Percentiles rank a stretch among this genome's conserved stretches.
Evolutionary conservation across 176 grass and related monocot species (phyloP).

Genomic region (Aegilops longissima): DNA sequence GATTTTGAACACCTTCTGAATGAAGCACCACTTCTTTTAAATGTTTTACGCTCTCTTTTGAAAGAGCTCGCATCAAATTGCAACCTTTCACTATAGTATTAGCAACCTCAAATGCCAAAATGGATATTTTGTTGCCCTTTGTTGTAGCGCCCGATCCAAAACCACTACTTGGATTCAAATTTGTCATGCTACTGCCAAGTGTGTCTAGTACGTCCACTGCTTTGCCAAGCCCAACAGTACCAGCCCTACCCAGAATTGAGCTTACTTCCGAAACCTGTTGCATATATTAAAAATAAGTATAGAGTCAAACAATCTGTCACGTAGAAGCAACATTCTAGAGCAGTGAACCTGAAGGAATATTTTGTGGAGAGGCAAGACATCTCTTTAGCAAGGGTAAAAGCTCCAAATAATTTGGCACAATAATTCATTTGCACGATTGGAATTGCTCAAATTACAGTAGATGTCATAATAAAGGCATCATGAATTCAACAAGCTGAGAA

Average conservation of each 20-base stretch:
- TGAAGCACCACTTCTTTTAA: conserved; percentile 90
- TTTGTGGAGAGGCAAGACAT: not conserved
- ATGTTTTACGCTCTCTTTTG: conserved; percentile 90
- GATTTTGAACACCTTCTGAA: conserved; percentile 85
- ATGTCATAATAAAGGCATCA: not conserved
- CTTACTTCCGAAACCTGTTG: conserved; percentile 84
- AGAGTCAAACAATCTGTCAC: not conserved
- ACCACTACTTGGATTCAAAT: conserved; percentile 63
- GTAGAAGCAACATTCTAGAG: not conserved
- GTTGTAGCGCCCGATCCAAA: conserved; percentile 75
- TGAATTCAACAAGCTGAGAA: not conserved
- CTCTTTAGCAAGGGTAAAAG: conserved; percentile 19
- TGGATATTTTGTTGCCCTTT: conserved; percentile 85
- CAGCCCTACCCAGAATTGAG: conserved; percentile 79
- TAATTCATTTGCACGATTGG: not conserved
- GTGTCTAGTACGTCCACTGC: conserved; percentile 96
- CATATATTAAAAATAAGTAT: conserved; percentile 18
- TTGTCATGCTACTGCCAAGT: conserved; percentile 97
- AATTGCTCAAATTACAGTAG: not conserved
- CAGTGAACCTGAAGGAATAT: conserved; percentile 7
- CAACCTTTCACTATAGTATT: conserved; percentile 94
- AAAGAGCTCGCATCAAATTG: conserved; percentile 89
- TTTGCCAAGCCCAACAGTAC: conserved; percentile 74
- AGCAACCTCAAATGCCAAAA: conserved; percentile 97
- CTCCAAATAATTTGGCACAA: not conserved